Base-by-base conservation (phyloP, 2,329 filamentous ascomycete genomes). In the Diaporthe sp. region DNA sequence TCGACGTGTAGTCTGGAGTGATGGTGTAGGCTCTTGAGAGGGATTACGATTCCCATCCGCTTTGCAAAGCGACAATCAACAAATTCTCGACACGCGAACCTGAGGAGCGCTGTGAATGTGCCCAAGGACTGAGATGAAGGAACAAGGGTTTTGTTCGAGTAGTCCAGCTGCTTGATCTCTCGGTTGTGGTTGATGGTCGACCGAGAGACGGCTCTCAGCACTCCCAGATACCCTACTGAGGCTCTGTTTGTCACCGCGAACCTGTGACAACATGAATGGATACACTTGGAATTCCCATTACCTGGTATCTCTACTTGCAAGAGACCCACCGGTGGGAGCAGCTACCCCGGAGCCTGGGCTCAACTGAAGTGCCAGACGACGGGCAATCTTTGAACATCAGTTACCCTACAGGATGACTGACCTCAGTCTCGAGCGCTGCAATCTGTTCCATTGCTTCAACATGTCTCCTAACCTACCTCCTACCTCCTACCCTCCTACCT, bases 21-120 rank as follows among this genome's bases (percentile, higher is more conserved):
- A 39, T 65, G 68, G 70, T 46, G 67, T 67, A 58, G 15, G 58
- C 68, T 57, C 55, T 42, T 42, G 49, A 51, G 58, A 65, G 28
- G 71, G 34, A 7, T 46, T 42, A 65, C 31, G 58, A 57, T 46
- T 73, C 49, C 71, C 34, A 73, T 37, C 46, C 73, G 46, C 42
- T 44, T 58, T 53, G 58, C 70, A 68, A 73, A 61, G 57, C 55
- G 62, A 60, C 73, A 77, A 77, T 75, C 70, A 70, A 76, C 70
- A 58, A 65, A 73, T 46, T 37, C 72, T 44, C 62, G 34, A 70
- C 34, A 31, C 8, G 42, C 61, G 37, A 55, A 25, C n/a, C 25
- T 39, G 22, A 17, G 31, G 46, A 55, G 46, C 49, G 34, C 65
- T 70, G 65, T 70, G 65, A 49, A 70, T 55, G n/a, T 70, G 46